These are phyloP conservation scores for Pseudodiploospora longispora DNA, from an alignment of 2,329 filamentous ascomycete genomes.

Conservation along the genomic window DNA sequence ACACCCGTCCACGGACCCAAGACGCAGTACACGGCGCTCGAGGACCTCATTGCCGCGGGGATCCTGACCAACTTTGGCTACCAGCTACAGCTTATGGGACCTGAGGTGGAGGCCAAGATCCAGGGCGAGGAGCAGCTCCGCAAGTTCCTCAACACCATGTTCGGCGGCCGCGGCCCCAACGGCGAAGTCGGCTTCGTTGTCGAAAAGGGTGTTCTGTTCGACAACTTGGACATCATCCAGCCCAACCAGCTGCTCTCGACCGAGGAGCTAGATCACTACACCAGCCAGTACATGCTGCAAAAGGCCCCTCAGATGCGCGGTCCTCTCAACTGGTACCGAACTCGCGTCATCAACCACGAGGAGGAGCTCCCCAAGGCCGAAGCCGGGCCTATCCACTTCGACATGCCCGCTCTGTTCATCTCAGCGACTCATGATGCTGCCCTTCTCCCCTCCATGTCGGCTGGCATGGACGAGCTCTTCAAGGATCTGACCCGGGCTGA, in stretches of 20 bases:
- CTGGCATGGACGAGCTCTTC: constrained; percentile 62
- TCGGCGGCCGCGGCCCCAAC: constrained; percentile 53
- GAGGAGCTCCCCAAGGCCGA: constrained; percentile 60
- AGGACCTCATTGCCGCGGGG: constrained; percentile 47
- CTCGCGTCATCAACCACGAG: constrained; percentile 60
- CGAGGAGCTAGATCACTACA: constrained; percentile 72
- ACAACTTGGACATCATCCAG: constrained; percentile 50
- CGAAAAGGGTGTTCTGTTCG: constrained; percentile 54
- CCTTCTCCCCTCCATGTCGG: constrained; percentile 62
- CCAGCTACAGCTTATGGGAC: constrained; percentile 70
- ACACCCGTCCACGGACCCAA: constrained; percentile 60
- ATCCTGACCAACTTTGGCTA: constrained; percentile 67
- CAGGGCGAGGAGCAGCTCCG: constrained; percentile 54
- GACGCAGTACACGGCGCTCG: constrained; percentile 45
- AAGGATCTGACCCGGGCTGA: constrained; percentile 55
- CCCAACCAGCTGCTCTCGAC: constrained; percentile 52
- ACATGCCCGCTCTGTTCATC: constrained; percentile 66
- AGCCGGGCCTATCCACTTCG: constrained; percentile 40
- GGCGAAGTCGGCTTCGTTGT: constrained; percentile 52
- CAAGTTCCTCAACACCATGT: constrained; percentile 63
- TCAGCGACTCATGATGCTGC: constrained; percentile 63
- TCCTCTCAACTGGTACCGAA: constrained; percentile 85
- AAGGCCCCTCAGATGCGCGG: constrained; percentile 56
- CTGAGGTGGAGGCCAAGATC: constrained; percentile 53
- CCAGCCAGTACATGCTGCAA: constrained; percentile 58